phyloP scores from a whole-genome alignment of 2,329 filamentous ascomycete species.

The Didymella keratinophila region DNA sequence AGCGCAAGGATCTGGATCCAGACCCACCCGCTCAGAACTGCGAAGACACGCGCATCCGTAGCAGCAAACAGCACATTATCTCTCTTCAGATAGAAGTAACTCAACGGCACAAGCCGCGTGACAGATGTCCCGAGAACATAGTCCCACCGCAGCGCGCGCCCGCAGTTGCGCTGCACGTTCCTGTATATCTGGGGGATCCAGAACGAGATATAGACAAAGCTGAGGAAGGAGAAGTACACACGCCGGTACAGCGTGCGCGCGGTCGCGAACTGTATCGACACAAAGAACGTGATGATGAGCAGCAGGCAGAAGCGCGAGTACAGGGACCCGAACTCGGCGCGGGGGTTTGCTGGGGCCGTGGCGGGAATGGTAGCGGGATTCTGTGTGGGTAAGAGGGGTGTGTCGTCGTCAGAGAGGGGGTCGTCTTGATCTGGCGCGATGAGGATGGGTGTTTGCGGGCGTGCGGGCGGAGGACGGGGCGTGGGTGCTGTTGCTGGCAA shows the following conservation, averaged over 20 bases:
- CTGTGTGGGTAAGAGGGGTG: constrained; percentile 29
- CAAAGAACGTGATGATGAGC: constrained; percentile 64
- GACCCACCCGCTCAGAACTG: constrained; percentile 75
- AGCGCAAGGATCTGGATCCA: constrained; percentile 85
- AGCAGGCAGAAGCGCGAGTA: constrained; percentile 70
- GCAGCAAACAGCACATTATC: constrained; percentile 84
- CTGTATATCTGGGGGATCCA: constrained; percentile 93
- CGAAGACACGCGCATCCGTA: constrained; percentile 71
- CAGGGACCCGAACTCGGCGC: constrained; percentile 63
- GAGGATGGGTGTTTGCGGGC: constrained; percentile 63
- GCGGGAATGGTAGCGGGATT: constrained; percentile 34
- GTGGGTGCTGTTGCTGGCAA: constrained; percentile 21
- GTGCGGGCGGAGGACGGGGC: not conserved
- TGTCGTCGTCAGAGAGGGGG: constrained; percentile 47
- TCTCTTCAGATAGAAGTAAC: constrained; percentile 81
- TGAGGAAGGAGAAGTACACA: constrained; percentile 68
- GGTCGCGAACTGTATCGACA: constrained; percentile 66
- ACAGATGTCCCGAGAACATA: constrained; percentile 86
- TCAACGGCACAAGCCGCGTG: constrained; percentile 78
- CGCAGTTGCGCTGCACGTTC: constrained; percentile 89
- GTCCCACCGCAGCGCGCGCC: constrained; percentile 87
- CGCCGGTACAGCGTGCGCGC: constrained; percentile 63
- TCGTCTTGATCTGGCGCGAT: constrained; percentile 67
- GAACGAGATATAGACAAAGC: constrained; percentile 82
- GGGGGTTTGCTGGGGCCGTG: constrained; percentile 36